Evolutionary conservation across 208 protist genomes (phyloP), one percentile per base, ranked within the genome.

Genomic region (Leishmania tropica): DNA sequence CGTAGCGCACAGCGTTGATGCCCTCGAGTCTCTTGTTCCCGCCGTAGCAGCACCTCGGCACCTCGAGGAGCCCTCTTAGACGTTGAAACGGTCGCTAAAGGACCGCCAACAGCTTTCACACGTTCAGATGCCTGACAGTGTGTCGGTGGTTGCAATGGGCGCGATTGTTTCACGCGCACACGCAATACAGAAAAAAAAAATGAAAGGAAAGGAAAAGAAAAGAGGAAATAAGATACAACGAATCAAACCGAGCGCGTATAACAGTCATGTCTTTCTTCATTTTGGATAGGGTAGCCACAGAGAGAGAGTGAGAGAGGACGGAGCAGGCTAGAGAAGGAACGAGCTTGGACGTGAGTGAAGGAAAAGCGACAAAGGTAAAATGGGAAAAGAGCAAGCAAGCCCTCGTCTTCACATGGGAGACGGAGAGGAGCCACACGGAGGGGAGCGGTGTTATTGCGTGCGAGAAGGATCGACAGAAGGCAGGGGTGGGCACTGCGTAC

Each of bases 381-480:
- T 45, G 74, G 74, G 64, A 64, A 54, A 42, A 37, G 56, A 68
- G 40, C 62, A 40, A 68, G 62, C 62, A 68, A 40, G 62, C 31
- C 31, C 62, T 40, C 31, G 31, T 40, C 62, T 42, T 68, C 31
- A 68, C 62, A 68, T 68, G 62, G 62, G 31, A 54, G 35, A 60
- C 37, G 53, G 21, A 35, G 37, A 47, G 75, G 31, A 70, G n/a
- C 31, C 74, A 79, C 35, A 40, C 76, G 35, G 21, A 28, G 47
- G 28, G 47, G 5, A 35, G 47, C 21, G 60, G 54, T 73, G 40
- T 35, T 35, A 78, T 42, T 70, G 31, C 17, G n/a, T 78, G 47
- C 35, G 40, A 42, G 51, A 62, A 75, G 75, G 45, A 78, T 75
- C 42, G n/a, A 81, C 76, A 79, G 56, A 76, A 81, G 56, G 28